These are phyloP conservation scores for Phytophthora pini DNA, from an alignment of 352 stramenopile genomes.

Conservation along the genomic window DNA sequence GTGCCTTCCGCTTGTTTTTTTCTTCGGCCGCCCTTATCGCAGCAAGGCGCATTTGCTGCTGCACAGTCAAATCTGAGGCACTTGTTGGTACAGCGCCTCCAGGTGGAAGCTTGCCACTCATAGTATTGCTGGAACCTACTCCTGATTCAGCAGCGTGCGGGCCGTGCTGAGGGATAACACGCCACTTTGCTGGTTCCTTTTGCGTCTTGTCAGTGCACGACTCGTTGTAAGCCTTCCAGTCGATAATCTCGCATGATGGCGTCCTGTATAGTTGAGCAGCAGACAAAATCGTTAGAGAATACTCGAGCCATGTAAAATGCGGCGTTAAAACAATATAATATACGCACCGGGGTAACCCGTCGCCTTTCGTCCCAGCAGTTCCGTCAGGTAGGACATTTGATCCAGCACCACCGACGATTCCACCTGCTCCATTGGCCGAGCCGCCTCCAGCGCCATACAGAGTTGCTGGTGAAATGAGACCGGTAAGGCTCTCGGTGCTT, in stretches of 20 bases:
- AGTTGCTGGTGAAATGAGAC: constrained; percentile 62
- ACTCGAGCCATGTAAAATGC: neutral
- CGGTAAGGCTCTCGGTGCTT: constrained; percentile 67
- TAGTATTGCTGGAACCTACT: constrained; percentile 3
- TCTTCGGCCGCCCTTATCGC: constrained; percentile 61
- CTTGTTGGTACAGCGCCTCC: constrained; percentile 5
- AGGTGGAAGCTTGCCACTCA: constrained; percentile 36
- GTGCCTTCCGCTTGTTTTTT: constrained; percentile 84
- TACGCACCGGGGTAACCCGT: constrained; percentile 40
- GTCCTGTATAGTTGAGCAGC: constrained; percentile 33
- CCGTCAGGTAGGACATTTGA: constrained; percentile 24
- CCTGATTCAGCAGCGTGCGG: constrained; percentile 56
- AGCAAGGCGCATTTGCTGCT: constrained; percentile 54
- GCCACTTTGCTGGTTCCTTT: constrained; percentile 72
- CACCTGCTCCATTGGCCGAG: constrained; percentile 17
- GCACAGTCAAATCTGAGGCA: constrained; percentile 31
- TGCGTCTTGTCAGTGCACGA: constrained; percentile 58
- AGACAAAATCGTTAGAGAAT: neutral
- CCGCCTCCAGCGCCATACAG: constrained; percentile 38
- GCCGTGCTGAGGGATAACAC: constrained; percentile 81
- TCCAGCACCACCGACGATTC: constrained; percentile 19
- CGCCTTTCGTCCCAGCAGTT: constrained; percentile 15
- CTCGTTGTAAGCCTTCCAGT: constrained; percentile 90
- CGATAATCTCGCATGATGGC: constrained; percentile 80
- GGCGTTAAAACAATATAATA: neutral